Base-by-base conservation (phyloP, 805 yeast species). In the Starmerella bombi region DNA sequence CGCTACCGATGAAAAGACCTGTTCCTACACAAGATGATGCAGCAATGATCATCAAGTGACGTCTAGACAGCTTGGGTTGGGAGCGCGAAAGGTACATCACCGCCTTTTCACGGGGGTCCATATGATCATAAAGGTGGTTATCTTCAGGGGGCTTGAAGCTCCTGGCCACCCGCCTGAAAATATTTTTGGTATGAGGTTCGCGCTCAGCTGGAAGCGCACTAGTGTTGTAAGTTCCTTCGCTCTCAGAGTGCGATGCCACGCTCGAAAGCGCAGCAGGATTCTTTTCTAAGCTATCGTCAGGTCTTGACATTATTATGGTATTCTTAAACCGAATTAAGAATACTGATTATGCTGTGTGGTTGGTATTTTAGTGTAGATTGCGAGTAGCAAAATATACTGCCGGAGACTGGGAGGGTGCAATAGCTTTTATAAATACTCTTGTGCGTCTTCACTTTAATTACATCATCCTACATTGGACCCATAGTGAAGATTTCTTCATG, bases 1-100 rank as follows among this genome's bases (percentile, higher is more conserved):
- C 81, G 18, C 75, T 67, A 53, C 84, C 84, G 40, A 77, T 77
- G 47, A 78, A 70, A 41, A 77, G 60, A 58, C 84, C 83, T 1
- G 83, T 75, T 50, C 84, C 84, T 35, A 76, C 74, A 50, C 88
- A 81, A 50, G 91, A 88, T 50, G 91, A 93, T 49, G 82, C 73
- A 48, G 91, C 80, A 54, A 78, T 74, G 80, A 78, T 74, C 41
- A 75, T 68, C 47, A 76, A 67, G 53, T 77, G 84, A 39, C 84
- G 42, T 31, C 48, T 45, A 22, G 44, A 37, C 14, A 52, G 43
- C 22, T 39, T 29, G 59, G 36, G 80, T 70, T 47, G 68, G 63
- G 44, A 68, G 54, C 38, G 61, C 61, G 44, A 66, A 38, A 39
- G 53, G 43, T 35, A 52, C 51, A 36, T 43, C 36, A 38, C 37